phyloP scores from a whole-genome alignment of 768 basidiomycete genomes.

The Pleurotus tuoliensis region DNA sequence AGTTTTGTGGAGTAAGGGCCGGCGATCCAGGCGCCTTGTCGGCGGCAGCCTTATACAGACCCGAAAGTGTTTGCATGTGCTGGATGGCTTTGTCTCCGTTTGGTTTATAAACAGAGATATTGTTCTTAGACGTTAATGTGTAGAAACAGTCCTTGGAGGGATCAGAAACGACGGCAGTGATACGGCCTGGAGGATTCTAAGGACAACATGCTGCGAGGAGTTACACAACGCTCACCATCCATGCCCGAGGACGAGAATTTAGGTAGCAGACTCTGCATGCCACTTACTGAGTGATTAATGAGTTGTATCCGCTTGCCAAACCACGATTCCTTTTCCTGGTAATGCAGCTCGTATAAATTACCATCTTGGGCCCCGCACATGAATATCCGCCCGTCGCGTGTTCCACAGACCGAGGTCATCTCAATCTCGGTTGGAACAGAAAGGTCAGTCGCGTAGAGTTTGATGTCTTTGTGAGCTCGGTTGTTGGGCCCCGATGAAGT shows the following conservation, averaged over 20 bases:
- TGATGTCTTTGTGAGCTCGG: slow-evolving; percentile 63
- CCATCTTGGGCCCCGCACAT: slow-evolving; percentile 86
- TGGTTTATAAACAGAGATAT: slow-evolving; percentile 65
- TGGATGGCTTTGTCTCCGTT: slow-evolving; percentile 63
- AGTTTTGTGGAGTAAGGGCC: slow-evolving; percentile 62
- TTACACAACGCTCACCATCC: slow-evolving; percentile 51
- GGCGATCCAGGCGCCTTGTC: slow-evolving; percentile 81
- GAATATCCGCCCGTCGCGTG: slow-evolving; percentile 82
- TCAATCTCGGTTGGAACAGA: slow-evolving; percentile 73
- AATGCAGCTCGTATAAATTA: slow-evolving; percentile 87
- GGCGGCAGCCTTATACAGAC: slow-evolving; percentile 70
- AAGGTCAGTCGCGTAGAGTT: slow-evolving; percentile 88
- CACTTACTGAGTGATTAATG: slow-evolving; percentile 81
- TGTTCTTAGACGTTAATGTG: slow-evolving; percentile 61
- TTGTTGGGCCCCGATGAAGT: slow-evolving; percentile 38
- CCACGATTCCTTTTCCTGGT: slow-evolving; percentile 89
- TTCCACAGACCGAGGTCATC: slow-evolving; percentile 82
- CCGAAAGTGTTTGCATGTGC: slow-evolving; percentile 71
- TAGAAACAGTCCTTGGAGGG: slow-evolving; percentile 69
- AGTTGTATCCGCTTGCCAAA: slow-evolving; percentile 84
- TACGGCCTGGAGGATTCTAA: slow-evolving; percentile 52
- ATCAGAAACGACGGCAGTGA: slow-evolving; percentile 67
- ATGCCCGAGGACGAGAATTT: slow-evolving; percentile 58
- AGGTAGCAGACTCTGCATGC: slow-evolving; percentile 76
- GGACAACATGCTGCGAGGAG: neutral